Percentiles rank a stretch among this genome's conserved stretches.
phyloP scores from a whole-genome alignment of 1,284 basidiomycete species.

The Neolentinus lepideus region DNA sequence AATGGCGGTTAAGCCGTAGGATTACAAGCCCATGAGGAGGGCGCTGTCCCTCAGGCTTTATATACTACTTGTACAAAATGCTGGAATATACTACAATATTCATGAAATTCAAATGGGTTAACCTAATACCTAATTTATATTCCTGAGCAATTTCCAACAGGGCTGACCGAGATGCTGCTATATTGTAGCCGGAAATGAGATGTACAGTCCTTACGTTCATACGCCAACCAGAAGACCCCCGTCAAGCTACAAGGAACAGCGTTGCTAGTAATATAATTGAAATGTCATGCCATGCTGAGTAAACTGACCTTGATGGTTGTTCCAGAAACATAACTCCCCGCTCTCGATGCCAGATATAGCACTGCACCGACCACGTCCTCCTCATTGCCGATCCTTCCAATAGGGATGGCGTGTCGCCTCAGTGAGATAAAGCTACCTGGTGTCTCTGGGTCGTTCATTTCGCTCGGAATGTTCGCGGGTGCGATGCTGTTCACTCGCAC shows the following conservation, averaged over 20 bases:
- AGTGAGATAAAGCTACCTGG: constrained; percentile 11
- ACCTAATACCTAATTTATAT: too few relatives aligned
- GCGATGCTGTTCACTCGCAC: constrained; percentile 16
- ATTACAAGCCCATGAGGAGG: too few relatives aligned
- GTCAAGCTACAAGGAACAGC: not conserved
- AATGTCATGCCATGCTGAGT: not conserved
- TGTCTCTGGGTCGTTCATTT: constrained; percentile 12
- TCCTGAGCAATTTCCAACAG: too few relatives aligned
- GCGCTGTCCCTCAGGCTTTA: too few relatives aligned
- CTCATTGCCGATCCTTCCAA: constrained; percentile 13
- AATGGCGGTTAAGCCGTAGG: too few relatives aligned
- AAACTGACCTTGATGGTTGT: constrained; percentile 9
- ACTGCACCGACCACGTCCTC: constrained; percentile 14
- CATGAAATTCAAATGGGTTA: too few relatives aligned
- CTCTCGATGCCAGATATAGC: constrained; percentile 11
- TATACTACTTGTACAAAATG: too few relatives aligned
- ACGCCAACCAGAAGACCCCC: not conserved
- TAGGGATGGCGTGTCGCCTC: constrained; percentile 8
- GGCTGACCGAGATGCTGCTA: too few relatives aligned
- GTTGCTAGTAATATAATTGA: not conserved
- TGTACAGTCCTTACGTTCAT: too few relatives aligned
- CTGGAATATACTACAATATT: too few relatives aligned
- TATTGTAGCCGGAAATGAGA: too few relatives aligned
- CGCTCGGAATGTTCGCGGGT: constrained; percentile 11
- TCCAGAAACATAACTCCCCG: constrained; percentile 14